Conservation (phyloP, 1,284 basidiomycete genomes). For the Ustilago esculenta region DNA sequence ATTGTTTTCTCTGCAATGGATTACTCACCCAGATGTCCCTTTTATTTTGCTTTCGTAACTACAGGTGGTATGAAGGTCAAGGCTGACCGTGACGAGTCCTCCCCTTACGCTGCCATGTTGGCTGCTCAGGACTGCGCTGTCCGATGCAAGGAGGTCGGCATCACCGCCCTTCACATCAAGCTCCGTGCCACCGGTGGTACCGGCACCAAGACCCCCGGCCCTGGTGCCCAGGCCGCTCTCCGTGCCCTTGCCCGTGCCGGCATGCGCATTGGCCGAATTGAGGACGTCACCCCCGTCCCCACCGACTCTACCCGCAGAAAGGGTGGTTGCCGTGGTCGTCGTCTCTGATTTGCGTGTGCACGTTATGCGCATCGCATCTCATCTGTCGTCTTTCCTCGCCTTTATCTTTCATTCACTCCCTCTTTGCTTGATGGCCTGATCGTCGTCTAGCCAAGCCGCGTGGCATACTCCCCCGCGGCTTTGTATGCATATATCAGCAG, state of each 20-base stretch:
- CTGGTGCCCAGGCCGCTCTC: conserved; percentile 96
- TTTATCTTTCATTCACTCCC: conserved; percentile 8
- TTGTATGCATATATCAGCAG: conserved; percentile 43
- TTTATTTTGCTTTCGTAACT: background rate
- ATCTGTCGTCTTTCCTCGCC: conserved; percentile 5
- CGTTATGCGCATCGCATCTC: conserved; percentile 2
- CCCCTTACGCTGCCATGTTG: conserved; percentile 99
- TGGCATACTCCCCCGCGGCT: conserved; percentile 33
- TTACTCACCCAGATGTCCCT: conserved; percentile 2
- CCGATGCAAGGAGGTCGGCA: conserved; percentile 97
- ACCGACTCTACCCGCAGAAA: conserved; percentile 97
- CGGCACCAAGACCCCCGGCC: conserved; percentile 97
- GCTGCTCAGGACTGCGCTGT: conserved; percentile 96
- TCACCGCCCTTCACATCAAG: conserved; percentile 97
- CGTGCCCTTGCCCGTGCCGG: conserved; percentile 98
- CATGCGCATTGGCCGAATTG: conserved; percentile 97
- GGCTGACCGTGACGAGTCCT: conserved; percentile 99
- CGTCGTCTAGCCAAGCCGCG: conserved; percentile 31
- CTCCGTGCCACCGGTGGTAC: conserved; percentile 98
- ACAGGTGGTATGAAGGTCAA: conserved; percentile 99
- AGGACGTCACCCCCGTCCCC: conserved; percentile 89
- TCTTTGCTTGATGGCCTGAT: conserved; percentile 18
- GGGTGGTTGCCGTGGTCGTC: conserved; percentile 99
- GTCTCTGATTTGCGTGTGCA: conserved; percentile 73
- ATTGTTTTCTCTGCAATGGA: background rate